Evolutionary conservation across 2,329 filamentous ascomycete genomes (phyloP), one percentile per base, ranked within the genome.

Genomic region (Paecilomyces dactylethromorphus): DNA sequence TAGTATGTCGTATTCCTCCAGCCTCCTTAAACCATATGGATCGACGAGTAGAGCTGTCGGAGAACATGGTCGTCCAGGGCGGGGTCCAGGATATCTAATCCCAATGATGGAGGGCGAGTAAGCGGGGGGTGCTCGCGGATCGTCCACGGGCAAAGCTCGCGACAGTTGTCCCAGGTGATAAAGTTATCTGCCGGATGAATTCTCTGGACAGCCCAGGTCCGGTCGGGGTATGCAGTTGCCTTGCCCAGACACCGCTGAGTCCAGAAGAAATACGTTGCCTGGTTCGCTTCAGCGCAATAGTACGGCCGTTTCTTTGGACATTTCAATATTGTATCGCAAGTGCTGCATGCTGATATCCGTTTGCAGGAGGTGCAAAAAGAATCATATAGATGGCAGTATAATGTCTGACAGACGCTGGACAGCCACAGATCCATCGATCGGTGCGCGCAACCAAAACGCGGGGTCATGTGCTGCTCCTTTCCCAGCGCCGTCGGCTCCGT

Each of bases 371-470:
- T 59, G 57, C 73, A 76, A 56, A 64, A 65, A 5, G 64, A 67
- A 56, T 74, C 70, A 56, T 71, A 67, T 8, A 69, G 62, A 24
- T 68, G 71, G 53, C 73, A 76, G 58, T 74, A 65, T 1, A 68
- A 69, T 12, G 70, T 71, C 59, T 76, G 73, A 33, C 73, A 71
- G 39, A 74, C 71, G 54, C 72, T 72, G 6, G 72, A 71, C 15
- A 76, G 57, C 73, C 73, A 76, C n/a, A 75, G 60, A 60, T 76
- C 73, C 55, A 75, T 64, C 0, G 73, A 75, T 56, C 73, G 66
- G 60, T 76, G 73, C 21, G 73, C 72, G 54, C 73, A 76, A 51
- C 73, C 73, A 55, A 75, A 75, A 1, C 73, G 71, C n/a, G 73
- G 68, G 8, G 73, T 74, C 63, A 75, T 74, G 33, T 63, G 66